Percentiles rank a stretch among this genome's conserved stretches.
phyloP scores from a whole-genome alignment of 768 basidiomycete species.

The Tylopilus intermedius region DNA sequence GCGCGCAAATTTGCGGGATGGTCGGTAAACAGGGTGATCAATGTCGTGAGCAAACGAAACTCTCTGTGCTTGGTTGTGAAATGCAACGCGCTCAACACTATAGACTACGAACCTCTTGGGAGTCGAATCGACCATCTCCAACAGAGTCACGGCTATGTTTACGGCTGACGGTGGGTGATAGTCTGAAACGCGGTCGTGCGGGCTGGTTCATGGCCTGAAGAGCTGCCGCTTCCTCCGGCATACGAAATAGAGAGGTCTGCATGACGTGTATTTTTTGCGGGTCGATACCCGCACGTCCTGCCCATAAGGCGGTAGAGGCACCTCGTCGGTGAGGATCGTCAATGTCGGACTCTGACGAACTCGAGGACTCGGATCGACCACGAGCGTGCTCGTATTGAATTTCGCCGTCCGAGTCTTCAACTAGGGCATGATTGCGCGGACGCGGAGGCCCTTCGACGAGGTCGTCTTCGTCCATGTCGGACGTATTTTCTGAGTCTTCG shows the following conservation, averaged over 20 bases:
- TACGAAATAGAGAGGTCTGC: conserved; percentile 82
- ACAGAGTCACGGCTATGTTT: conserved; percentile 80
- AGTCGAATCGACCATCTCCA: conserved; percentile 60
- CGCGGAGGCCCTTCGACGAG: conserved; percentile 27
- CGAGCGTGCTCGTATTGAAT: conserved; percentile 41
- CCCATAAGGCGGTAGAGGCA: conserved; percentile 62
- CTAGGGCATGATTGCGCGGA: conserved; percentile 42
- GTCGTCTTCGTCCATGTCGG: conserved; percentile 48
- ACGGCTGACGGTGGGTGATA: conserved; percentile 42
- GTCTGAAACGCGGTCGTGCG: conserved; percentile 30
- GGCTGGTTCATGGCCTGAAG: conserved; percentile 50
- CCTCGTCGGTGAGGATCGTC: conserved; percentile 27
- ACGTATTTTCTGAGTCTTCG: conserved; percentile 34
- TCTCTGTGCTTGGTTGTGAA: conserved; percentile 42
- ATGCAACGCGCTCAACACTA: not conserved
- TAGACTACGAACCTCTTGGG: conserved; percentile 49
- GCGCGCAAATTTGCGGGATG: conserved; percentile 76
- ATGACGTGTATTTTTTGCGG: conserved; percentile 88
- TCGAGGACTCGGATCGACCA: conserved; percentile 33
- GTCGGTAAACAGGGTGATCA: conserved; percentile 61
- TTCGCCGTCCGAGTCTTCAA: conserved; percentile 54
- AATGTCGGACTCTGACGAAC: conserved; percentile 20
- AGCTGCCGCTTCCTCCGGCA: conserved; percentile 68
- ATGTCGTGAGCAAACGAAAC: conserved; percentile 74
- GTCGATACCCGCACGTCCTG: conserved; percentile 71